A percentile compares a stretch with the other conserved stretches of the same genome.
These are phyloP conservation scores for Aureobasidium pullulans DNA, from an alignment of 2,329 filamentous ascomycete species.

Conservation along the genomic window DNA sequence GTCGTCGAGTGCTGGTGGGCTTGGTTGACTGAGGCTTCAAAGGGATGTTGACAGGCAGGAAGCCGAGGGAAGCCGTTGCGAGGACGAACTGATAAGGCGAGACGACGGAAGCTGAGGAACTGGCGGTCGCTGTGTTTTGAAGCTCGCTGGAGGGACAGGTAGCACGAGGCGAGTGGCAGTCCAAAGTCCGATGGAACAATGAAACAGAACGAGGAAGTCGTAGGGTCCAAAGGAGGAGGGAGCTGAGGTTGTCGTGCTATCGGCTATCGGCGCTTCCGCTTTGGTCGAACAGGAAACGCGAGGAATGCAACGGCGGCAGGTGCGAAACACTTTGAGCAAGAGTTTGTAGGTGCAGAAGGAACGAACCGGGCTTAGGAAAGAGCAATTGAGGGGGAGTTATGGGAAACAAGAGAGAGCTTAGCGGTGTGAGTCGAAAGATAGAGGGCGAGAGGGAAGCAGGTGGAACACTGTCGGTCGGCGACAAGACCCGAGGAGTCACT, in stretches of 20 bases:
- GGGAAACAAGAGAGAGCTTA: constrained; percentile 8
- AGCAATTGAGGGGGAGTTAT: constrained; percentile 3
- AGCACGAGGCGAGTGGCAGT: not conserved
- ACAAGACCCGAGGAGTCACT: constrained; percentile 7
- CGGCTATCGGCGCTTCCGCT: constrained; percentile 12
- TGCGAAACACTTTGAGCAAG: not conserved
- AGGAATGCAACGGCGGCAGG: constrained; percentile 15
- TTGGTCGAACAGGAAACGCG: constrained; percentile 12
- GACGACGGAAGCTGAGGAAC: constrained; percentile 4
- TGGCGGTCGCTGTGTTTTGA: not conserved
- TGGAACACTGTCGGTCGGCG: constrained; percentile 12
- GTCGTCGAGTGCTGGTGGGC: not conserved
- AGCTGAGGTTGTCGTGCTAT: constrained; percentile 6
- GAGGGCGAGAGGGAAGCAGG: constrained; percentile 5
- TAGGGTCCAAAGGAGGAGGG: constrained; percentile 1
- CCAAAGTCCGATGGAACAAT: constrained; percentile 5
- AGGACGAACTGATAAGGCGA: constrained; percentile 1
- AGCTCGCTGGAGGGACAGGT: constrained; percentile 7
- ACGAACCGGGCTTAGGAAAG: not conserved
- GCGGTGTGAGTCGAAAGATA: constrained; percentile 13
- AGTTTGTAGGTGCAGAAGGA: not conserved
- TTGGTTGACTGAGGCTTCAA: not conserved
- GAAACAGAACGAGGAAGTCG: not conserved
- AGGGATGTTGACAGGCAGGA: constrained; percentile 2
- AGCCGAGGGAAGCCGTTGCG: constrained; percentile 9